Evolutionary conservation across 176 grass and related monocot species (phyloP), one percentile per base, ranked within the genome.

Genomic region (Oropetium thomaeum): DNA sequence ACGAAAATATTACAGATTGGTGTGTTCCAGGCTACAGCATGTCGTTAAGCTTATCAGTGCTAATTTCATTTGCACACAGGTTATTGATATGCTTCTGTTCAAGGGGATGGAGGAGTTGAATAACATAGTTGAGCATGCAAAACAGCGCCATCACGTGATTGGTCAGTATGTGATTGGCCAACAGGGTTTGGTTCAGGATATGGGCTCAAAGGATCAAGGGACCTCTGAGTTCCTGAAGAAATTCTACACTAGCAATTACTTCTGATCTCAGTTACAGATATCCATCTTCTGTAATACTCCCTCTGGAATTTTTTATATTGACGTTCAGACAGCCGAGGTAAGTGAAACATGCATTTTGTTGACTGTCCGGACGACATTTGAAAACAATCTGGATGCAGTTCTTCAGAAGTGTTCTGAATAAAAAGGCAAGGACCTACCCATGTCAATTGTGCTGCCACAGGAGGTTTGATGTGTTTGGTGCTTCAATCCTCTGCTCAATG

Each of bases 41-140:
- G 6, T 51, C 26, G 13, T 34, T 73, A 7, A 10, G 13, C n/a
- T 73, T 3, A 72, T 73, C 4, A 55, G 1, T 25, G 19, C 44
- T 76, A 49, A 23, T 67, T 48, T 59, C 79, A 8, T 8, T 40
- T 68, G 20, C 35, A 61, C 58, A 61, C 72, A 94, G 96, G 91
- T 98, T 54, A 92, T 98, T 74, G 96, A 98, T 79, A 85, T 98
- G 91, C 89, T 98, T 77, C 87, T 98, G 34, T 87, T 98, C 31
- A 98, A 98, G 3, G 96, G 86, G 26, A 63, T 51, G 76, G 96
- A 98, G 87, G 96, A 98, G 58, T 84, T 94, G 60, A 64, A 78
- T 84, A 98, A 98, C 76, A 76, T 98, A 41, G 82, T 77, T 4
- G 82, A 91, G 44, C 96, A 98, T 0, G 92, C 91, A 16, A 98